phyloP scores from a whole-genome alignment of 176 grass and related monocot genomes.

The Neostapfia colusana region DNA sequence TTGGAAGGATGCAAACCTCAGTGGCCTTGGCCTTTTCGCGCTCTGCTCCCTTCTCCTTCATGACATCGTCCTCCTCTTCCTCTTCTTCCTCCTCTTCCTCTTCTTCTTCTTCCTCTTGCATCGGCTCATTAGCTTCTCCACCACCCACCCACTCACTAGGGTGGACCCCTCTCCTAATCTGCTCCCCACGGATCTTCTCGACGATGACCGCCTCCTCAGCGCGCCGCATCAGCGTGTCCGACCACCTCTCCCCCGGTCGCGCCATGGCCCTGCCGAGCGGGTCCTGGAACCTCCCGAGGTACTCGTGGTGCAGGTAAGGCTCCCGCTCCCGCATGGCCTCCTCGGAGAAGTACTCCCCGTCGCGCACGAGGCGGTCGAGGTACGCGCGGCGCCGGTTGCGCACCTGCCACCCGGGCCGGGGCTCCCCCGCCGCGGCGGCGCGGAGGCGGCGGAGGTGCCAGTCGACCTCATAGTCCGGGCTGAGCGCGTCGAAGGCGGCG shows the following conservation, averaged over 20 bases:
- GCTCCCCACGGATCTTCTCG: conserved; percentile 82
- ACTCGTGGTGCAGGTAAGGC: conserved; percentile 83
- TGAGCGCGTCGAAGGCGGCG: conserved; percentile 62
- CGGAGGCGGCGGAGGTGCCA: conserved; percentile 78
- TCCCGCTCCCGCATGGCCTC: conserved; percentile 92
- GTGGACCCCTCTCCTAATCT: conserved; percentile 67
- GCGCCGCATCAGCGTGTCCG: conserved; percentile 76
- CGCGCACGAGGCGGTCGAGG: conserved; percentile 58
- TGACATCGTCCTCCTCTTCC: not conserved
- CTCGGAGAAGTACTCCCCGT: conserved; percentile 90
- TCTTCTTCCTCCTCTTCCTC: not conserved
- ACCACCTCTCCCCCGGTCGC: conserved; percentile 78
- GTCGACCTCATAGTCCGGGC: conserved; percentile 68
- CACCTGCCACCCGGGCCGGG: conserved; percentile 42
- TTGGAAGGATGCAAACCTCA: not conserved
- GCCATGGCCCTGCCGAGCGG: conserved; percentile 59
- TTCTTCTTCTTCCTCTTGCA: conserved; percentile 34
- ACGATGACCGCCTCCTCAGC: conserved; percentile 74
- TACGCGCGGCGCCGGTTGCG: conserved; percentile 79
- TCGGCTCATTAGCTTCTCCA: conserved; percentile 12
- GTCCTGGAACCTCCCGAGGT: conserved; percentile 80
- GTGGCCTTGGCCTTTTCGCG: not conserved
- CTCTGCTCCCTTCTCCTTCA: not conserved
- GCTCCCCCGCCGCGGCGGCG: not conserved
- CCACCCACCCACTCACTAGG: conserved; percentile 74